Evolutionary conservation across 2,329 filamentous ascomycete species (phyloP).

Genomic region (Fusarium nodosum): DNA sequence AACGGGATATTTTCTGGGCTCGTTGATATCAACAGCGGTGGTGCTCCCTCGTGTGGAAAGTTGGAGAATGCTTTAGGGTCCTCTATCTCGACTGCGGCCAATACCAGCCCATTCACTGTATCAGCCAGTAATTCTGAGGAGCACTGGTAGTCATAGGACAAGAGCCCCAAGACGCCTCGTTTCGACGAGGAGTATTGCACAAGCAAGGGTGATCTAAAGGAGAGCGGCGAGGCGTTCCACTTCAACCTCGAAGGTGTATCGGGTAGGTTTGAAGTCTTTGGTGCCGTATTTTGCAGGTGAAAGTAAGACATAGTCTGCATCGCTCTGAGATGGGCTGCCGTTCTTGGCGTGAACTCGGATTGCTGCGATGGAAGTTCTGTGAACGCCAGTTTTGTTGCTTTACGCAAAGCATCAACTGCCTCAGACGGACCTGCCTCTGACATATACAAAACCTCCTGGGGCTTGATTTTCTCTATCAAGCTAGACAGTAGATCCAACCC

Average conservation of each 20-base stretch:
- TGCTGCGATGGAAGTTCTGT: conserved; percentile 70
- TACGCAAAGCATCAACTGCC: conserved; percentile 66
- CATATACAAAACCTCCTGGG: conserved; percentile 77
- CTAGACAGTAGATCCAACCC: conserved; percentile 74
- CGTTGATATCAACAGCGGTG: conserved; percentile 23
- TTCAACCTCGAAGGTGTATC: conserved; percentile 37
- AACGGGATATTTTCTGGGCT: conserved; percentile 71
- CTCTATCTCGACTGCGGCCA: conserved; percentile 75
- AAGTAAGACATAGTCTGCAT: conserved; percentile 90
- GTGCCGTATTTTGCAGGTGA: conserved; percentile 60
- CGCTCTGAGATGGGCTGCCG: conserved; percentile 73
- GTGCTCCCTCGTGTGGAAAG: conserved; percentile 31
- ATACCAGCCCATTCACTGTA: conserved; percentile 76
- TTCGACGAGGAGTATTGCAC: conserved; percentile 68
- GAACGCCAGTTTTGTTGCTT: conserved; percentile 60
- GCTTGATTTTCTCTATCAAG: conserved; percentile 66
- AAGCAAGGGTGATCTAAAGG: conserved; percentile 69
- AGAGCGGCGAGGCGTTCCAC: conserved; percentile 70
- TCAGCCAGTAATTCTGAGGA: conserved; percentile 70
- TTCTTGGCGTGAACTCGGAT: conserved; percentile 68
- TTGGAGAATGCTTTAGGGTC: conserved; percentile 63
- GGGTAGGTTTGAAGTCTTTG: conserved; percentile 18
- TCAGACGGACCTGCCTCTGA: conserved; percentile 72
- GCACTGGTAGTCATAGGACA: conserved; percentile 76
- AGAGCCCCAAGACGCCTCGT: conserved; percentile 72